Evolutionary conservation across 169 alveolate genomes (phyloP), one percentile per base, ranked within the genome.

Genomic region (Plasmodium coatneyi): DNA sequence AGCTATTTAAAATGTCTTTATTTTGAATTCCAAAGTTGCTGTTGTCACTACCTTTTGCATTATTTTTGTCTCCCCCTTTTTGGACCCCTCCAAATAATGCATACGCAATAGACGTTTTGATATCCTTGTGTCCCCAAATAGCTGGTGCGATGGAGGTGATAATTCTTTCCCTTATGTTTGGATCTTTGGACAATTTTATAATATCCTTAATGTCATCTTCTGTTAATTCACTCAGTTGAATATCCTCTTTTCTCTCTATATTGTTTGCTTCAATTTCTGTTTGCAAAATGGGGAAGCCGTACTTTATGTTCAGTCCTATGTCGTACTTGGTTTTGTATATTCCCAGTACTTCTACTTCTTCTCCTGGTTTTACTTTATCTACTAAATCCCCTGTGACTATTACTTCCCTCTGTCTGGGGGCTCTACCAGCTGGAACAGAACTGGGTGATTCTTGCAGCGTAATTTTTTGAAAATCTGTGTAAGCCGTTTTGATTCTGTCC

Each of bases 311-410:
- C 83, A 99, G 95, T 54, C 98, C 97, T 22, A 97, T 96, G 81
- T 99, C 99, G 80, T 98, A 98, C 94, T 98, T 98, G 70, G 99
- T 97, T 89, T 98, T 97, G 96, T 98, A 99, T 41, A 98, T 97
- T 34, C 99, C 99, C 30, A 99, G 96, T 0, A 99, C 97, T 92
- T 98, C 99, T 32, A 99, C 99, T 92, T 98, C 99, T 93, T 99
- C 99, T n/a, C 99, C 99, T 19, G 99, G 99, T 56, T 99, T 96
- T 28, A 99, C 99, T 14, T 97, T 92, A 95, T 99, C 99, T 4
- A 99, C 99, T 83, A 98, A 94, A 95, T 99, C 99, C 60, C 99
- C 99, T 10, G 98, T 96, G 10, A 99, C 97, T 36, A 99, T 96
- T 1, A 99, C 99, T 92, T 98, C 99, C 70, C 99, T 98, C 94